Base-by-base conservation (phyloP, 2,329 filamentous ascomycete species). In the Cylindrodendrum hubeiense region DNA sequence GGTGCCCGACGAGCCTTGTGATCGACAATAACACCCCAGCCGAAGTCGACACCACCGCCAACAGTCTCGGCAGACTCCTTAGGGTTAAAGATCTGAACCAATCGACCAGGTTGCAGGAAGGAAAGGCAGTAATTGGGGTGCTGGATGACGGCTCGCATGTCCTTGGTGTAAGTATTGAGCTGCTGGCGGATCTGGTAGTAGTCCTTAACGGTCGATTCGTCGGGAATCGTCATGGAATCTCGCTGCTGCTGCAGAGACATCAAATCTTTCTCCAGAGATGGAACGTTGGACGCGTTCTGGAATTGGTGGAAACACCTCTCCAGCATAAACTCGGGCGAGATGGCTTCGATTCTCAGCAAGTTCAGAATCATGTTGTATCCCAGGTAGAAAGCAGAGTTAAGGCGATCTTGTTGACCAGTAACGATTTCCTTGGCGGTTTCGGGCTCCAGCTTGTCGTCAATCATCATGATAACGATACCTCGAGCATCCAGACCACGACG, bases 291-390 rank as follows among this genome's bases (percentile, higher is more conserved):
- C 2, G 93, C 93, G 74, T 97, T 98, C 79, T 99, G 96, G 81
- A 99, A 99, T 79, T 99, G 96, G 79, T 93, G 97, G 83, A 99
- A 99, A 77, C 96, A 99, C 71, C 92, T 89, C 83, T 98, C 95
- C n/a, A 99, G 85, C 96, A 99, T 99, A 76, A 93, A 98, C 75
- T 99, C 95, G 2, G 97, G 96, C 9, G 95, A 98, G 54, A 99
- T 97, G n/a, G 94, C 95, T 78, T 99, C 96, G n/a, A 99, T 95
- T 80, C 96, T 89, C 79, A 98, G 91, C 66, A 99, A 82, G 77
- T 99, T 99, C 63, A 99, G 86, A 76, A 99, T 93, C 96, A 99
- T 99, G 83, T 99, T 99, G 85, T 99, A 99, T 33, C 96, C 95
- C 17, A 99, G 87, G 78, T 99, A 93, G 82, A 99, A 99, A 2